A percentile compares a stretch with the other conserved stretches of the same genome.
Conservation (phyloP, 345 rosid genomes). For the Acer yangbiense region DNA sequence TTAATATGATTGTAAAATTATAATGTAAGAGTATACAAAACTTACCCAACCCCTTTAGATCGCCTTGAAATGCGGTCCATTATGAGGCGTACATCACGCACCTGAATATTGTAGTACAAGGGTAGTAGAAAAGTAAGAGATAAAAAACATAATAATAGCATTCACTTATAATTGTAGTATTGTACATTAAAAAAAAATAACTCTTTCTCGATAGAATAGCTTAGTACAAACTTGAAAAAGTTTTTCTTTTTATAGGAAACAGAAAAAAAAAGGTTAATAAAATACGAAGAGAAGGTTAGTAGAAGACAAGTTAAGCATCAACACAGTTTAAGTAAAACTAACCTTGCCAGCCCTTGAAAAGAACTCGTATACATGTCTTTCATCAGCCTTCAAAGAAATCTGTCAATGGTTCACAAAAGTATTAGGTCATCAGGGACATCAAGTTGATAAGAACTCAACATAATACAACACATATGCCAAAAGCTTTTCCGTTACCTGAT, state of each 20-base stretch:
- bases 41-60: conserved; percentile 95
- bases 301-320: conserved; percentile 3
- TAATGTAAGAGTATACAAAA: not conserved
- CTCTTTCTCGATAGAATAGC: not conserved
- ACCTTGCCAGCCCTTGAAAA: conserved; percentile 99
- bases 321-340: conserved; percentile 23
- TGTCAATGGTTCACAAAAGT: conserved; percentile 31
- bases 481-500: conserved; percentile 60
- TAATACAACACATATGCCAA: not conserved
- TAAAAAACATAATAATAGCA: not conserved
- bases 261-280: not conserved
- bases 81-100: conserved; percentile 93
- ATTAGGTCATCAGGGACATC: conserved; percentile 9
- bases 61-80: conserved; percentile 98
- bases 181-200: not conserved
- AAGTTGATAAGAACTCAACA: conserved; percentile 5
- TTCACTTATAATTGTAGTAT: not conserved
- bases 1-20: not conserved
- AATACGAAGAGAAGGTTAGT: not conserved
- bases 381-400: conserved; percentile 92
- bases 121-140: conserved; percentile 3
- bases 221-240: not conserved
- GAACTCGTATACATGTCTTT: conserved; percentile 91
- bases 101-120: conserved; percentile 51
- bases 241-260: not conserved